A percentile compares a stretch with the other conserved stretches of the same genome.
These are phyloP conservation scores for Priceomyces castillae DNA, from an alignment of 805 yeast species.

Conservation along the genomic window DNA sequence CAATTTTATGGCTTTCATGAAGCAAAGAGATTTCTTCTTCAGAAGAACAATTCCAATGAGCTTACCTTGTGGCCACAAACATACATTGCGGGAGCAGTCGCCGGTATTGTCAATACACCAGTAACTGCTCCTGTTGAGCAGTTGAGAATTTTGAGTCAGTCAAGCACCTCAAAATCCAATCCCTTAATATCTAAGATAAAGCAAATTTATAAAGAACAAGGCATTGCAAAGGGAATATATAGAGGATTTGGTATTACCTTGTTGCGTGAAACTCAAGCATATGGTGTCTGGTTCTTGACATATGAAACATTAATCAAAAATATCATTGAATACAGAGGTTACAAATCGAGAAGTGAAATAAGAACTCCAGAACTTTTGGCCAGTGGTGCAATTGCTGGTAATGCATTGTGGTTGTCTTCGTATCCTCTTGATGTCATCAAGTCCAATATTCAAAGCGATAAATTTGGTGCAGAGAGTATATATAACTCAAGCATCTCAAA, in stretches of 20 bases:
- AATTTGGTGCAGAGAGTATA: slow-evolving; percentile 42
- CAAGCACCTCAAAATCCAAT: slow-evolving; percentile 30
- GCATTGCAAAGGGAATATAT: slow-evolving; percentile 48
- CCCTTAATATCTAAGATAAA: slow-evolving; percentile 35
- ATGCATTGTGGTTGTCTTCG: slow-evolving; percentile 58
- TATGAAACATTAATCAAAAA: slow-evolving; percentile 54
- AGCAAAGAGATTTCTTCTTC: slow-evolving; percentile 55
- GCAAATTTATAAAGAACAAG: slow-evolving; percentile 41
- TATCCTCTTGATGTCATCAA: slow-evolving; percentile 55
- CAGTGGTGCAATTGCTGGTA: slow-evolving; percentile 68
- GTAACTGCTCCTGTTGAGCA: slow-evolving; percentile 67
- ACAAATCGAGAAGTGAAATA: slow-evolving; percentile 45
- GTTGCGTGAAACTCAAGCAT: slow-evolving; percentile 64
- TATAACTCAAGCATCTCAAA: slow-evolving; percentile 38
- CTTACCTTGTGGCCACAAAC: slow-evolving; percentile 55
- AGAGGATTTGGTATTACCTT: slow-evolving; percentile 56
- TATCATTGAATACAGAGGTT: slow-evolving; percentile 30
- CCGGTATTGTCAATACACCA: slow-evolving; percentile 65
- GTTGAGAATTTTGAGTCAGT: slow-evolving; percentile 58
- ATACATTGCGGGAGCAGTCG: slow-evolving; percentile 61
- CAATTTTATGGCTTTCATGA: slow-evolving; percentile 74
- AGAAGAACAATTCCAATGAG: slow-evolving; percentile 22
- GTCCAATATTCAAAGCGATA: slow-evolving; percentile 52
- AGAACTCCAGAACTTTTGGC: slow-evolving; percentile 53
- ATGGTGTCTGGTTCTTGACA: slow-evolving; percentile 71